Conservation (phyloP, 768 basidiomycete genomes). For the Phylloporus rhodoxanthus region DNA sequence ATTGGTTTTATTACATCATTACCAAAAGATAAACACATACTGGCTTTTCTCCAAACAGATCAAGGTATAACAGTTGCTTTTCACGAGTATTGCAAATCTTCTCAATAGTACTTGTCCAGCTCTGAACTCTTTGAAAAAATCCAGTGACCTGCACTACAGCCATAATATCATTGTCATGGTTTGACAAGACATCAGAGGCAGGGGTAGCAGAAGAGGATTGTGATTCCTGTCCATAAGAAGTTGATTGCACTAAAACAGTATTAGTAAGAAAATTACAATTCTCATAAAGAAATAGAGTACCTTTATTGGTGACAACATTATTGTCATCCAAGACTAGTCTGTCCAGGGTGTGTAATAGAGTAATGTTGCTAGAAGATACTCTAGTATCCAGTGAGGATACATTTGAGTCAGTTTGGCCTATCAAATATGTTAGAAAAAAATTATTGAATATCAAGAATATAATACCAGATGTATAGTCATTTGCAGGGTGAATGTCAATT, state of each 20-base stretch:
- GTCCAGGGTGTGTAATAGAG: not conserved
- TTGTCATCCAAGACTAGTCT: not conserved
- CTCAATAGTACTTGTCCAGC: slow-evolving; percentile 12
- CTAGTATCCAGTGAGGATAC: not conserved
- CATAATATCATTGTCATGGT: not conserved
- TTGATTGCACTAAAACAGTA: not conserved
- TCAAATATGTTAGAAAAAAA: not conserved
- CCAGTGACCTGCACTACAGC: not conserved
- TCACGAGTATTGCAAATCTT: not conserved
- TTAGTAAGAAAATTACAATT: not conserved
- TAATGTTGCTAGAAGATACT: no score
- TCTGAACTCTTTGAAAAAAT: slow-evolving; percentile 4
- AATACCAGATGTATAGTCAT: not conserved
- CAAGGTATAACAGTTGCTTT: not conserved
- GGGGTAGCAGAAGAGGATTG: not conserved
- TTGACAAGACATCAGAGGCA: not conserved
- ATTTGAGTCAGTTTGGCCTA: not conserved
- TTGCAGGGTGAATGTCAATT: no score
- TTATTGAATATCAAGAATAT: not conserved
- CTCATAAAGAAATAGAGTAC: not conserved
- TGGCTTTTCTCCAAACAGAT: slow-evolving; percentile 17
- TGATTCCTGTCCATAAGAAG: not conserved
- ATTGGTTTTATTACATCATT: not conserved
- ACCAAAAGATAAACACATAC: slow-evolving; percentile 4
- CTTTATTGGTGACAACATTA: not conserved